Conservation (phyloP, 352 stramenopile genomes). For the Pythium rhizo-oryzae region DNA sequence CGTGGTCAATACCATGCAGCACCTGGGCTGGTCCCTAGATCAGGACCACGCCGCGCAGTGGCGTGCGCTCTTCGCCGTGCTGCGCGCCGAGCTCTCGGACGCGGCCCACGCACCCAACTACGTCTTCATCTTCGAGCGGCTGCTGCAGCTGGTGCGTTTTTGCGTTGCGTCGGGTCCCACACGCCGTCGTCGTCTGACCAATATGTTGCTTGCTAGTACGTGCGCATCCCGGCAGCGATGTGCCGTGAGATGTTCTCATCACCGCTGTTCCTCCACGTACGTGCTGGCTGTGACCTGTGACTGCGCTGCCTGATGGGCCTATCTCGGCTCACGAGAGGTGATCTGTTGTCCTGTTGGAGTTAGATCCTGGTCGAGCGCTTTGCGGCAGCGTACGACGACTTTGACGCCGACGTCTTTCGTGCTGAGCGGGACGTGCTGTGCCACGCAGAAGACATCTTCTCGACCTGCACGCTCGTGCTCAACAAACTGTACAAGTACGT, state of each 20-base stretch:
- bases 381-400: slow-evolving; percentile 45
- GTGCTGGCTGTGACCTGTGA: not conserved
- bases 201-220: slow-evolving; percentile 8
- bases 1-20: slow-evolving; percentile 41
- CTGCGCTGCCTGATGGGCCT: not conserved
- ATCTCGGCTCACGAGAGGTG: not conserved
- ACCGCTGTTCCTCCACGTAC: slow-evolving; percentile 66
- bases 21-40: slow-evolving; percentile 47
- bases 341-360: not conserved
- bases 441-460: slow-evolving; percentile 56
- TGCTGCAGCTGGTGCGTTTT: slow-evolving; percentile 56
- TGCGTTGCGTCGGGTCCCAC: not conserved
- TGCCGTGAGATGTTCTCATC: slow-evolving; percentile 54
- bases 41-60: slow-evolving; percentile 52
- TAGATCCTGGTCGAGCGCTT: slow-evolving; percentile 73
- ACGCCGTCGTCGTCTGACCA: not conserved
- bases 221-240: slow-evolving; percentile 35
- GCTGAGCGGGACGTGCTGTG: slow-evolving; percentile 70
- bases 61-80: slow-evolving; percentile 50
- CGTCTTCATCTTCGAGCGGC: slow-evolving; percentile 64
- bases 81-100: slow-evolving; percentile 50
- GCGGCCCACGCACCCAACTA: slow-evolving; percentile 39
- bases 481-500: slow-evolving; percentile 54
- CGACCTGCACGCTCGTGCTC: slow-evolving; percentile 46
- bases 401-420: slow-evolving; percentile 68